Percentiles rank a stretch among this genome's conserved stretches.
phyloP scores from a whole-genome alignment of 2,329 filamentous ascomycete genomes.

The Aspergillus novoparasiticus region DNA sequence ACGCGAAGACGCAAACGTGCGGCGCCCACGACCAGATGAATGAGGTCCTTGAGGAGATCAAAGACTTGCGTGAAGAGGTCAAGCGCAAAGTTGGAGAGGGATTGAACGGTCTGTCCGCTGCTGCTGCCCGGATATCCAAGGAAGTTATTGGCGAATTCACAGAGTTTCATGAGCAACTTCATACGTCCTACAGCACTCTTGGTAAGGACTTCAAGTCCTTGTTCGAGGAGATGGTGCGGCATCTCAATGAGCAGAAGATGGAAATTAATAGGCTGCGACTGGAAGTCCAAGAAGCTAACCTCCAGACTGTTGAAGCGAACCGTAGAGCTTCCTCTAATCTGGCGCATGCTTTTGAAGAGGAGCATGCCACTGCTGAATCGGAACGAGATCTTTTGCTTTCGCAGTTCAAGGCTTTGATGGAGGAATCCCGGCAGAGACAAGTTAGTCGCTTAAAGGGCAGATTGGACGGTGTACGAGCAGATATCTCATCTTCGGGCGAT shows the following conservation, averaged over 20 bases:
- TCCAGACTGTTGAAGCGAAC: slow-evolving; percentile 69
- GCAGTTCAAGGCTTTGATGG: slow-evolving; percentile 78
- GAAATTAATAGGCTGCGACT: slow-evolving; percentile 74
- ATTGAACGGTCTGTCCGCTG: slow-evolving; percentile 76
- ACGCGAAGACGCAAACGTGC: slow-evolving; percentile 57
- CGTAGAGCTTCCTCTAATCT: slow-evolving; percentile 67
- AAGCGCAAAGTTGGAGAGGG: slow-evolving; percentile 85
- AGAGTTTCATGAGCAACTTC: slow-evolving; percentile 81
- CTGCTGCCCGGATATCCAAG: slow-evolving; percentile 84
- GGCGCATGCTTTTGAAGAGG: slow-evolving; percentile 71
- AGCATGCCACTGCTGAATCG: slow-evolving; percentile 69
- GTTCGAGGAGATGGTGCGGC: slow-evolving; percentile 77
- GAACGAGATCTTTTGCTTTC: slow-evolving; percentile 74
- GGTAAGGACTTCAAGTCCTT: slow-evolving; percentile 83
- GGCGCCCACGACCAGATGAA: slow-evolving; percentile 82
- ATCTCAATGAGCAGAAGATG: slow-evolving; percentile 73
- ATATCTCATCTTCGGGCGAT: slow-evolving; percentile 66
- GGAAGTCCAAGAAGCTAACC: slow-evolving; percentile 71
- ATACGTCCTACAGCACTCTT: slow-evolving; percentile 79
- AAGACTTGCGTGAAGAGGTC: slow-evolving; percentile 82
- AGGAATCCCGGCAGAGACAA: slow-evolving; percentile 71
- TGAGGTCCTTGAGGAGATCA: slow-evolving; percentile 86
- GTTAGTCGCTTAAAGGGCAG: slow-evolving; percentile 69
- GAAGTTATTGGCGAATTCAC: slow-evolving; percentile 85
- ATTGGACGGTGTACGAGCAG: slow-evolving; percentile 64